Percentiles rank a stretch among this genome's conserved stretches.
Conservation (phyloP, 225 moss, liverwort and hornwort species). For the Rhytidiadelphus loreus region DNA sequence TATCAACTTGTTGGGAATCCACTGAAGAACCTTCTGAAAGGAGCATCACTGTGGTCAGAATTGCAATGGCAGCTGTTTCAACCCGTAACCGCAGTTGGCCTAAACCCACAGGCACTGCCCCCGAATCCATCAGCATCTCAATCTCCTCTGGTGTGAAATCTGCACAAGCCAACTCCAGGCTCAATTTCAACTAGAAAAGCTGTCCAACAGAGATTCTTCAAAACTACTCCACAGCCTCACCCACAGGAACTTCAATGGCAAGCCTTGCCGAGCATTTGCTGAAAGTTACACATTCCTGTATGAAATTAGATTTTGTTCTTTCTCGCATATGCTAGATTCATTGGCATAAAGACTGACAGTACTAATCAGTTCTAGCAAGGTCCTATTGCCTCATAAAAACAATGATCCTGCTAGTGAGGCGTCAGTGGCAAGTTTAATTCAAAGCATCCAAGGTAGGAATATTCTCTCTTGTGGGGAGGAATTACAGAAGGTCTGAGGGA, state of each 20-base stretch:
- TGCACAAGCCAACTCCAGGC: neutral
- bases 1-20: neutral
- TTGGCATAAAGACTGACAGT: neutral
- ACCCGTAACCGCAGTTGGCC: slow-evolving; percentile 68
- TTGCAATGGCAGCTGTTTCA: slow-evolving; percentile 80
- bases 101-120: slow-evolving; percentile 58
- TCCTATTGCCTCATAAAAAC: neutral
- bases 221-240: neutral
- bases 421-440: neutral
- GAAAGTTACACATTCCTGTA: neutral
- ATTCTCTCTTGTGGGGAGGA: neutral
- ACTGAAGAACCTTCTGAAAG: slow-evolving; percentile 12
- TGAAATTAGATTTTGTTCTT: neutral
- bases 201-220: neutral
- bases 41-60: slow-evolving; percentile 67
- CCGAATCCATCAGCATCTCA: slow-evolving; percentile 20
- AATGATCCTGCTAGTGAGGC: neutral
- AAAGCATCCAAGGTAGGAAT: neutral
- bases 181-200: neutral
- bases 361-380: neutral
- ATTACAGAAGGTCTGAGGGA: neutral
- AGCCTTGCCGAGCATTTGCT: neutral
- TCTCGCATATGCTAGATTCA: neutral
- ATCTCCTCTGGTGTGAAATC: slow-evolving; percentile 71
- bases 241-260: neutral